A percentile compares a stretch with the other conserved stretches of the same genome.
Evolutionary conservation across 768 basidiomycete species (phyloP).

Genomic region (Russula griseocarnosa): DNA sequence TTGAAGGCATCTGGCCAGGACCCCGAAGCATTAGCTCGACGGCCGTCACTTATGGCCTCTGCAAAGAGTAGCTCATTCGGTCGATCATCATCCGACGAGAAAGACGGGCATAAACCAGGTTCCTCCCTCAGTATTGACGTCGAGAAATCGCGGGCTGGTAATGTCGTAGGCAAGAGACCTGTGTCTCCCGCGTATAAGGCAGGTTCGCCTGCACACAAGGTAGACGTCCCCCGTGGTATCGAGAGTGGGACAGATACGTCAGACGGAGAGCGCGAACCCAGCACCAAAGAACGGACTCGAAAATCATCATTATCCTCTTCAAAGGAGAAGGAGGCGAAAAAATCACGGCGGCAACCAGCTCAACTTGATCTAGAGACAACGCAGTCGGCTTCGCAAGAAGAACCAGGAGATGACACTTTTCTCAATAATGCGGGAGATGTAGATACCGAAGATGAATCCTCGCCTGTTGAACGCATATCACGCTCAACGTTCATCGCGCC

Average conservation of each 20-base stretch:
- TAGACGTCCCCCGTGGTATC: slow-evolving; percentile 67
- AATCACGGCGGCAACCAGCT: slow-evolving; percentile 25
- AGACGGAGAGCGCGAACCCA: slow-evolving; percentile 51
- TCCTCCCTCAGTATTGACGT: slow-evolving; percentile 33
- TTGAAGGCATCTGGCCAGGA: slow-evolving; percentile 16
- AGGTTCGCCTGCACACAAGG: slow-evolving; percentile 56
- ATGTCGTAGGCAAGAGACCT: slow-evolving; percentile 24
- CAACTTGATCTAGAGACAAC: slow-evolving; percentile 35
- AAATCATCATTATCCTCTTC: slow-evolving; percentile 2
- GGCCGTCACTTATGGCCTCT: neutral
- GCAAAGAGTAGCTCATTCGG: slow-evolving; percentile 25
- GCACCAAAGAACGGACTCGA: slow-evolving; percentile 28
- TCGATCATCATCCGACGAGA: slow-evolving; percentile 32
- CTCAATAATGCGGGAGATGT: slow-evolving; percentile 30
- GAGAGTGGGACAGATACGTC: slow-evolving; percentile 69
- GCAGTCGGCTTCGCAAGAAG: slow-evolving; percentile 28
- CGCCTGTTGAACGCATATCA: slow-evolving; percentile 62
- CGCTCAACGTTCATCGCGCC: slow-evolving; percentile 80
- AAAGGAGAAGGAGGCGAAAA: slow-evolving; percentile 17
- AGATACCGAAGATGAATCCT: slow-evolving; percentile 45
- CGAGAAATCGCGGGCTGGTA: slow-evolving; percentile 28
- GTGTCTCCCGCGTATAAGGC: slow-evolving; percentile 38
- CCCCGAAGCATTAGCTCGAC: neutral
- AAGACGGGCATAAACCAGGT: slow-evolving; percentile 28
- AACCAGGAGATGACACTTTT: slow-evolving; percentile 29